These are phyloP conservation scores for Lachnellula occidentalis DNA, from an alignment of 2,329 filamentous ascomycete species.

Conservation along the genomic window DNA sequence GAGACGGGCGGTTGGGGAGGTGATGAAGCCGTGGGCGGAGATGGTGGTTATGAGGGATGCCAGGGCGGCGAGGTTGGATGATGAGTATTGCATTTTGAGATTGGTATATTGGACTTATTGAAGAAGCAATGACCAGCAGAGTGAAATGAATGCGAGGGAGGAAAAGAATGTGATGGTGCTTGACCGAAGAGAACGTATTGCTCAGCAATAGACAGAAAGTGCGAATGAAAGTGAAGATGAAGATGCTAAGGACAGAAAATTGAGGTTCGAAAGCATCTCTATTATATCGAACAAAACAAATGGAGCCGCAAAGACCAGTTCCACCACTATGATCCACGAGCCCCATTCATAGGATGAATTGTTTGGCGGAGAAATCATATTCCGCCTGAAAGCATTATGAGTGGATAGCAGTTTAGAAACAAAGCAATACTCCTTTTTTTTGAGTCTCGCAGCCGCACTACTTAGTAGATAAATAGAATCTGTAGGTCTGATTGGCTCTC, in stretches of 20 bases:
- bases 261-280: slow-evolving; percentile 3
- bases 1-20: slow-evolving; percentile 36
- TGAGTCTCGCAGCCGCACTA: no score
- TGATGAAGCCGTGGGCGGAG: slow-evolving; percentile 45
- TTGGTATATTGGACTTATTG: not conserved
- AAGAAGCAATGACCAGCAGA: slow-evolving; percentile 15
- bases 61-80: slow-evolving; percentile 18
- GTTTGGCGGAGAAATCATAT: no score
- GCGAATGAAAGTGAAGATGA: slow-evolving; percentile 4
- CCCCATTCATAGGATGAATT: no score
- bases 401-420: no score
- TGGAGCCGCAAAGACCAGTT: not conserved
- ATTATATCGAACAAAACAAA: not conserved
- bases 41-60: slow-evolving; percentile 34
- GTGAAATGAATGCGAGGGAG: slow-evolving; percentile 9
- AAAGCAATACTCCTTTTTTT: no score
- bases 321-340: not conserved
- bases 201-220: slow-evolving; percentile 11
- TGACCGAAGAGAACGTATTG: slow-evolving; percentile 20
- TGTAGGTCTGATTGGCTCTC: no score
- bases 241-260: not conserved
- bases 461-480: no score
- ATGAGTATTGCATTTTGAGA: slow-evolving; percentile 25
- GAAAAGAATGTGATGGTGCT: slow-evolving; percentile 19
- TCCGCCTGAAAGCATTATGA: no score